Evolutionary conservation across 805 yeast genomes (phyloP).

Genomic region (Komagataella kurtzmanii): DNA sequence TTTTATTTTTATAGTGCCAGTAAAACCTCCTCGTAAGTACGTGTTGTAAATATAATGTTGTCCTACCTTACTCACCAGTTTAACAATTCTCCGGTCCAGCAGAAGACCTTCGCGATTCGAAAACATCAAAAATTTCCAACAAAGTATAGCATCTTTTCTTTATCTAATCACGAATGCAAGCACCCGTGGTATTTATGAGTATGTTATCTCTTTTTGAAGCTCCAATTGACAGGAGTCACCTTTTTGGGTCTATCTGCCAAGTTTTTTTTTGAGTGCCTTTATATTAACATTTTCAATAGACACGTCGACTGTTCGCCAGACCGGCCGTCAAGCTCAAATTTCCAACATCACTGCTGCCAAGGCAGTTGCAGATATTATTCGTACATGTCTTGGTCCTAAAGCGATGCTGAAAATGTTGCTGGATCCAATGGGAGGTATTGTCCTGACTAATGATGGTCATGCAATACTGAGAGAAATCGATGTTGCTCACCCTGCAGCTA

Average conservation of each 20-base stretch:
- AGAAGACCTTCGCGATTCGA: background rate
- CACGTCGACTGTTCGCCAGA: slow-evolving; percentile 84
- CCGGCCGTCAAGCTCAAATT: slow-evolving; percentile 94
- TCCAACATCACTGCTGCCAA: slow-evolving; percentile 99
- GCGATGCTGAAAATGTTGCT: slow-evolving; percentile 97
- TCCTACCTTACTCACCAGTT: no score
- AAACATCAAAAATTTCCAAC: background rate
- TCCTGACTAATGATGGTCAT: slow-evolving; percentile 95
- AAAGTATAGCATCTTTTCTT: background rate
- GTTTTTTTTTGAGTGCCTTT: slow-evolving; percentile 5
- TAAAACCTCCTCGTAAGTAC: no score
- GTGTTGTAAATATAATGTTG: no score
- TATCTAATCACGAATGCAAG: slow-evolving; percentile 38
- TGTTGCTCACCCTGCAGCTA: slow-evolving; percentile 97
- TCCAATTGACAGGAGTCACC: background rate
- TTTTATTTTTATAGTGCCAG: no score
- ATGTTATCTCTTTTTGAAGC: slow-evolving; percentile 8
- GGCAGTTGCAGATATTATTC: slow-evolving; percentile 93
- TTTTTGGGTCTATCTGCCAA: background rate
- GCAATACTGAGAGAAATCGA: slow-evolving; percentile 96
- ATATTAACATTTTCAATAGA: slow-evolving; percentile 17
- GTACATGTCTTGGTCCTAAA: slow-evolving; percentile 97
- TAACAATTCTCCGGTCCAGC: no score
- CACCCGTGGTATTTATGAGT: slow-evolving; percentile 72
- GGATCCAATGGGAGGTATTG: slow-evolving; percentile 96